Conservation (phyloP, 2,329 filamentous ascomycete genomes). For the Ascochyta lentis region DNA sequence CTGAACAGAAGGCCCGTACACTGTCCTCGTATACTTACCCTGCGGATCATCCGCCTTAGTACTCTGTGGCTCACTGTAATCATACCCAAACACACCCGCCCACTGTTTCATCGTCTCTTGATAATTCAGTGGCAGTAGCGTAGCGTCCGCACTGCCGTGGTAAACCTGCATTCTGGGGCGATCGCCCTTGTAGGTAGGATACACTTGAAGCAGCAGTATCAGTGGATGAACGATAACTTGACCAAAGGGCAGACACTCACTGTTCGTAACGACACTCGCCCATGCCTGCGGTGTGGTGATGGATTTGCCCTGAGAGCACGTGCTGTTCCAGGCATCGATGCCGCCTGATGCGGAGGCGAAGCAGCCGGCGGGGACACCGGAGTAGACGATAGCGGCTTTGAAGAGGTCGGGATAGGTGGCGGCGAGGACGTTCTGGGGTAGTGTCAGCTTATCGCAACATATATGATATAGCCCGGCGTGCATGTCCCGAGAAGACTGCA, state of each 20-base stretch:
- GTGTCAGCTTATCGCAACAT: slow-evolving; percentile 4
- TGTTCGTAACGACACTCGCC: slow-evolving; percentile 56
- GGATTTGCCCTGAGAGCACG: slow-evolving; percentile 59
- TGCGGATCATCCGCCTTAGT: slow-evolving; percentile 39
- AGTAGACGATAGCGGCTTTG: slow-evolving; percentile 59
- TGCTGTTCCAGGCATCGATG: slow-evolving; percentile 59
- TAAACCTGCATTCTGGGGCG: slow-evolving; percentile 65
- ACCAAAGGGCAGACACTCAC: slow-evolving; percentile 29
- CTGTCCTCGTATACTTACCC: slow-evolving; percentile 41
- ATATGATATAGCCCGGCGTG: background rate
- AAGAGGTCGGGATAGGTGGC: slow-evolving; percentile 63
- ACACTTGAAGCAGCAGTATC: slow-evolving; percentile 43
- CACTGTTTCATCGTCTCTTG: slow-evolving; percentile 57
- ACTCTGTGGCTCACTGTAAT: slow-evolving; percentile 41
- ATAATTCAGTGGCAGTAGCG: slow-evolving; percentile 61
- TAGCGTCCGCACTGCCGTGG: slow-evolving; percentile 61
- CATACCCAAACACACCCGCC: slow-evolving; percentile 42
- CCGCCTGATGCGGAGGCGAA: slow-evolving; percentile 54
- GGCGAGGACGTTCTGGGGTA: slow-evolving; percentile 53
- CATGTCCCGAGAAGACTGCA: background rate
- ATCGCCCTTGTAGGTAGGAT: slow-evolving; percentile 58
- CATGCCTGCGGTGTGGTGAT: slow-evolving; percentile 56
- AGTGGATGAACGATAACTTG: background rate
- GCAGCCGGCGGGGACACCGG: slow-evolving; percentile 63
- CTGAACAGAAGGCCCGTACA: slow-evolving; percentile 40